Conservation (phyloP, 106 monocot genomes). For the Dioscorea zingiberensis region DNA sequence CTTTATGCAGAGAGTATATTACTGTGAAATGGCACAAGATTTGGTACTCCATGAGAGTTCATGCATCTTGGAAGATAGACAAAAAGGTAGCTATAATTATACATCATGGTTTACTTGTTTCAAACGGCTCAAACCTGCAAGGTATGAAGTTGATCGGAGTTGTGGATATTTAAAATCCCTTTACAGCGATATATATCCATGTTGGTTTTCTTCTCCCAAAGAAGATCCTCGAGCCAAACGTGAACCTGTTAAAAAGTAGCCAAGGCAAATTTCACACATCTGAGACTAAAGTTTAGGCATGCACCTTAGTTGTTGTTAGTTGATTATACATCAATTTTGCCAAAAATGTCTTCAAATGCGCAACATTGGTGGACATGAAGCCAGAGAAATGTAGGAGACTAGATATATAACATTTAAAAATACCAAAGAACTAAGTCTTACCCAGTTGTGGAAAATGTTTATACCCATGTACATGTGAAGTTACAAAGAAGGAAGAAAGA, state of each 20-base stretch:
- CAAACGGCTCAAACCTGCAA: constrained; percentile 39
- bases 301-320: no score
- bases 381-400: background rate
- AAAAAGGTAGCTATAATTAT: no score
- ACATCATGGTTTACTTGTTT: background rate
- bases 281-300: no score
- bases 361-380: background rate
- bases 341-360: background rate
- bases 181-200: constrained; percentile 80
- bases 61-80: no score
- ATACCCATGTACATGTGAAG: background rate
- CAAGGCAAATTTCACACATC: no score
- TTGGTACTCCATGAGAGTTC: background rate
- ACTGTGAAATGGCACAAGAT: background rate
- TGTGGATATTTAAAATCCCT: constrained; percentile 48
- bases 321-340: no score
- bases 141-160: constrained; percentile 60
- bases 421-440: background rate
- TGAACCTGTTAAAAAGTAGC: constrained; percentile 32
- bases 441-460: no score
- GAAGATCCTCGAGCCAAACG: constrained; percentile 68
- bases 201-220: constrained; percentile 60
- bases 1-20: background rate
- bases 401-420: background rate
- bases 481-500: background rate